phyloP scores from a whole-genome alignment of 148 eudicot genomes.

The Bassia scoparia region DNA sequence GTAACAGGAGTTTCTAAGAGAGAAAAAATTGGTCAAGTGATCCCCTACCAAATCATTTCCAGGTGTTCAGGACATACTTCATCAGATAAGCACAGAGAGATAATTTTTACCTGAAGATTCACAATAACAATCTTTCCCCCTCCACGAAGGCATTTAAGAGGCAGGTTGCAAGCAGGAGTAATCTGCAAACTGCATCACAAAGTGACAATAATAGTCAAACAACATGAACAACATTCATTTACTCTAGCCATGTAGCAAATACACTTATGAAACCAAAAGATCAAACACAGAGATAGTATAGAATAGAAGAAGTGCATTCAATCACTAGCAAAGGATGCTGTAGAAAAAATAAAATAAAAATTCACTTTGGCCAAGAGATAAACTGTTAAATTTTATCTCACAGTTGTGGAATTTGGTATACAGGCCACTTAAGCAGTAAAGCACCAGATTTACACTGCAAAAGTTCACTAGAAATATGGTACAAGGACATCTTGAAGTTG shows the following conservation, averaged over 20 bases:
- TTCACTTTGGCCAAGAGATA: too few species aligned
- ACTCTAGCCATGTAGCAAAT: not conserved
- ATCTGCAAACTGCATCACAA: conserved; percentile 85
- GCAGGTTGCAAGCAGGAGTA: conserved; percentile 95
- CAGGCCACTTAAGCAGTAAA: too few species aligned
- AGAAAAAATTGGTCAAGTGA: not conserved
- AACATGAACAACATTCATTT: too few species aligned
- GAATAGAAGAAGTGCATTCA: not conserved
- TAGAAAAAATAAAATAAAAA: not conserved
- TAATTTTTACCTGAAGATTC: conserved; percentile 79
- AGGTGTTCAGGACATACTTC: not conserved
- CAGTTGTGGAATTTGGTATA: too few species aligned
- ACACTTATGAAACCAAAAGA: not conserved
- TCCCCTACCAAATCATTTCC: not conserved
- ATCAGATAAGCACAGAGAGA: not conserved
- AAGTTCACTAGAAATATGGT: too few species aligned
- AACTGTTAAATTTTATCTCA: not conserved
- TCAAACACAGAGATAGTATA: not conserved
- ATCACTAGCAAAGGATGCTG: conserved; percentile 2
- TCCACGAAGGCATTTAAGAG: conserved; percentile 72
- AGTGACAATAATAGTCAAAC: conserved; percentile 8
- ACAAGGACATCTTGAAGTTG: not conserved
- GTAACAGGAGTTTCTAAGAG: not conserved
- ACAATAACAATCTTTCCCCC: conserved; percentile 92
- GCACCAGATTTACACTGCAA: too few species aligned